Evolutionary conservation across 2,329 filamentous ascomycete species (phyloP), one percentile per base, ranked within the genome.

Genomic region (Colletotrichum costaricense): DNA sequence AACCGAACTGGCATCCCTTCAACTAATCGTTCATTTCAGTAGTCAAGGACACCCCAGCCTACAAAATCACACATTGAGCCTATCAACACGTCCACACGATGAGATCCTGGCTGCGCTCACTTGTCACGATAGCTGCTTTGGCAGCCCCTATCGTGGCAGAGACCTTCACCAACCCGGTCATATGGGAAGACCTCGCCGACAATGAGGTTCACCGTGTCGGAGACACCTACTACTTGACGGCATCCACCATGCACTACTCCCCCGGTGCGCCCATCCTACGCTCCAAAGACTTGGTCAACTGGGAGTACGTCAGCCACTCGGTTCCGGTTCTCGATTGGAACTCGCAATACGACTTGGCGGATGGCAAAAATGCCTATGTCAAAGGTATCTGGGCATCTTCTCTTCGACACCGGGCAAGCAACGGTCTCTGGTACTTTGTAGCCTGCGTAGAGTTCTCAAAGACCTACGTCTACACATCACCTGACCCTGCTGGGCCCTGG

Each of bases 341-440:
- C 22, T 71, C 79, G 22, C 80, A 81, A 14, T 88, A 88, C 78
- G 79, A 85, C 76, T 78, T 89, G 33, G 80, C 80, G 11, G 81
- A 80, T 4, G 80, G 81, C 4, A 78, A 80, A 3, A 78, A 80
- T 1, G 87, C 87, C 0, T 91, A 91, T 72, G 82, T 86, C 6
- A 82, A 86, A 60, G 89, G 89, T 0, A 88, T 88, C n/a, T 91
- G 86, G 85, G 89, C 89, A 0, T 88, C 85, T 2, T 85, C 84
- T 0, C 79, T 89, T 72, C 80, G 84, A 3, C 88, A 89, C 76
- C 69, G 75, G 16, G 59, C 73, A 59, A 68, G 63, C 52, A 67
- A 76, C n/a, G 73, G 65, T 0, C 1, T 67, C 2, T 76, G 57
- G 62, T 76, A 76, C 57, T 76, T 65, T 57, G 52, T 73, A 12